phyloP scores from a whole-genome alignment of 139 green algal species.

The Protoeuglena noctilucae region DNA sequence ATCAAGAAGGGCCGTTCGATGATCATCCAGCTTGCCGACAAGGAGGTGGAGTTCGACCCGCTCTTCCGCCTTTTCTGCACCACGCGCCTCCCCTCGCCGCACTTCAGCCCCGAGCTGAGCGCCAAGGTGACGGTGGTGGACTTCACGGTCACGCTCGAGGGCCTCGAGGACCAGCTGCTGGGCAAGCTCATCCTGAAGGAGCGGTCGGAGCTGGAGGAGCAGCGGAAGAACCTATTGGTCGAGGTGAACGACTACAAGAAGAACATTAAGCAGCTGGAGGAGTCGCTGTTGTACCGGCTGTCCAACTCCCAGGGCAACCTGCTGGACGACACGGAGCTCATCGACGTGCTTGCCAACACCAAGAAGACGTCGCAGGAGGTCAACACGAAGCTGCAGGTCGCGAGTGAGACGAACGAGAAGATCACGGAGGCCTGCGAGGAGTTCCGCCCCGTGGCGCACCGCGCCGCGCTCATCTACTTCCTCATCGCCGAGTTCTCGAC shows the following conservation, averaged over 20 bases:
- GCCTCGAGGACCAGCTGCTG: slow-evolving; percentile 91
- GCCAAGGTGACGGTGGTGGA: slow-evolving; percentile 77
- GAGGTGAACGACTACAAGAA: slow-evolving; percentile 73
- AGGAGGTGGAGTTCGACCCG: slow-evolving; percentile 77
- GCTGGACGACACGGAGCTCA: slow-evolving; percentile 88
- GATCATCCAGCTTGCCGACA: slow-evolving; percentile 57
- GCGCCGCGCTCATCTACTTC: slow-evolving; percentile 85
- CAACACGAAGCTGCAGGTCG: slow-evolving; percentile 65
- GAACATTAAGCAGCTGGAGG: slow-evolving; percentile 88
- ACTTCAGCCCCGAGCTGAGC: slow-evolving; percentile 80
- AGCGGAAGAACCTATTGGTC: slow-evolving; percentile 55
- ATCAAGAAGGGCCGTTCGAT: slow-evolving; percentile 43
- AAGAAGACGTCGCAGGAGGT: slow-evolving; percentile 84
- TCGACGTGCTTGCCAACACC: slow-evolving; percentile 80
- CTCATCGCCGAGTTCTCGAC: slow-evolving; percentile 76
- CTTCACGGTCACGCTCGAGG: slow-evolving; percentile 83
- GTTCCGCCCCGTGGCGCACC: slow-evolving; percentile 74
- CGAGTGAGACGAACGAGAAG: slow-evolving; percentile 74
- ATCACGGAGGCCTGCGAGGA: slow-evolving; percentile 91
- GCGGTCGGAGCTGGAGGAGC: slow-evolving; percentile 70
- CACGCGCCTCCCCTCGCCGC: slow-evolving; percentile 75
- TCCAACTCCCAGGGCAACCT: slow-evolving; percentile 75
- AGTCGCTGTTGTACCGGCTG: slow-evolving; percentile 76
- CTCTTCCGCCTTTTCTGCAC: slow-evolving; percentile 81
- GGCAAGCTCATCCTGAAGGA: slow-evolving; percentile 85